Conservation (phyloP, 257 asterid genomes). For the Forsythia suspensa region DNA sequence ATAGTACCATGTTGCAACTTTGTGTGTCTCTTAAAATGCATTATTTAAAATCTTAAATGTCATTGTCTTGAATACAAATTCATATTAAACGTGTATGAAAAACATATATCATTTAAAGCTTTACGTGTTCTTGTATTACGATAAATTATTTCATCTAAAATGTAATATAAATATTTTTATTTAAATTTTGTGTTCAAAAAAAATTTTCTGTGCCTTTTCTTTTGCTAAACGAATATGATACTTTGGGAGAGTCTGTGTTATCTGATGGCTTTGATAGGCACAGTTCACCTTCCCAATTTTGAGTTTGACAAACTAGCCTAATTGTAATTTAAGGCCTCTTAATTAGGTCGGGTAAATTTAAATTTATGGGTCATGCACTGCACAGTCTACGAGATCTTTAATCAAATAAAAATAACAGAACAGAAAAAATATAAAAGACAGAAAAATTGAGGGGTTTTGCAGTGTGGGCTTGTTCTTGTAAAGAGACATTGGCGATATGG, state of each 20-base stretch:
- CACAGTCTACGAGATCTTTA: too few species aligned
- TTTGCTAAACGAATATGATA: background rate
- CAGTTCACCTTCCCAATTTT: too few species aligned
- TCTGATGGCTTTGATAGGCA: too few species aligned
- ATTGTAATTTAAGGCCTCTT: background rate
- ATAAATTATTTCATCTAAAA: too few species aligned
- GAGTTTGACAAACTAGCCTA: too few species aligned
- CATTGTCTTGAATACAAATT: background rate
- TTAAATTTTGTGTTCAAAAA: too few species aligned
- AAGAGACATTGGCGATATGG: slow-evolving; percentile 31
- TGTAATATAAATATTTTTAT: background rate
- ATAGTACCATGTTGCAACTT: too few species aligned
- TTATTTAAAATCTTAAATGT: background rate
- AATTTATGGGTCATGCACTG: background rate
- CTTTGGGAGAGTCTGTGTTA: background rate
- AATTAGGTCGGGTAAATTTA: background rate
- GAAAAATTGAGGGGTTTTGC: background rate
- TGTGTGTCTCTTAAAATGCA: too few species aligned
- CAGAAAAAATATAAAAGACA: too few species aligned
- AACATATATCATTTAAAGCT: too few species aligned
- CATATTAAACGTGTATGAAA: background rate
- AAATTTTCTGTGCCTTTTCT: background rate
- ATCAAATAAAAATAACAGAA: too few species aligned
- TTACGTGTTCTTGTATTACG: background rate
- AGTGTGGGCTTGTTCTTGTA: slow-evolving; percentile 33